Evolutionary conservation across 2,329 filamentous ascomycete species (phyloP), one percentile per base, ranked within the genome.

Genomic region (Microcera coccophila): DNA sequence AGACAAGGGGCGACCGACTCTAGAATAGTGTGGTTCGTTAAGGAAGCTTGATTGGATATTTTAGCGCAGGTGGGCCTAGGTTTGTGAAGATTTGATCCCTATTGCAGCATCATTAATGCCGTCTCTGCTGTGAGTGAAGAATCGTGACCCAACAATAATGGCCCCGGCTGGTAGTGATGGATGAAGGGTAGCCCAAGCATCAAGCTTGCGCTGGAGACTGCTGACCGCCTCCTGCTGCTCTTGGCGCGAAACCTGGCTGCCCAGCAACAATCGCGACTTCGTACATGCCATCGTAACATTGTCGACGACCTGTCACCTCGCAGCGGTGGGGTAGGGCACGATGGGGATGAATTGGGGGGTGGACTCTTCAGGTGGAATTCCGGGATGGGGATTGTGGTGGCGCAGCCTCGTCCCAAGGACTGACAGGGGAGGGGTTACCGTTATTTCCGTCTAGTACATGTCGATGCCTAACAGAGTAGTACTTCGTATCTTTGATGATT

Each of bases 1-100:
- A 37, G 51, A 54, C 47, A 50, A 51, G 54, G 52, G 38, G 46
- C 54, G 55, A 45, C 51, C 52, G 40, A 44, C 44, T 51, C 48
- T 22, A 48, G 18, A 49, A 48, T 61, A 51, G 53, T 43, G 49
- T 45, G 49, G 51, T 45, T 48, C 37, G 34, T 33, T 39, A 15
- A 36, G 28, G 35, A 45, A 35, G 48, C 44, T 48, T 49, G 45
- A 53, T 52, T 53, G 48, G 48, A 44, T 33, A 15, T 39, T 39
- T 42, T 41, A n/a, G 41, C 35, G 31, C 46, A 39, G 42, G 41
- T 41, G 31, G n/a, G 14, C 31, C 39, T 28, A 26, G 34, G 36
- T 52, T 45, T 34, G 36, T 44, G 44, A 52, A 54, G 50, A 53
- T 42, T 48, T 52, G 48, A 57, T 55, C 52, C 46, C 37, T 50